phyloP scores from a whole-genome alignment of 2,329 filamentous ascomycete species.

The Fusarium sp. region DNA sequence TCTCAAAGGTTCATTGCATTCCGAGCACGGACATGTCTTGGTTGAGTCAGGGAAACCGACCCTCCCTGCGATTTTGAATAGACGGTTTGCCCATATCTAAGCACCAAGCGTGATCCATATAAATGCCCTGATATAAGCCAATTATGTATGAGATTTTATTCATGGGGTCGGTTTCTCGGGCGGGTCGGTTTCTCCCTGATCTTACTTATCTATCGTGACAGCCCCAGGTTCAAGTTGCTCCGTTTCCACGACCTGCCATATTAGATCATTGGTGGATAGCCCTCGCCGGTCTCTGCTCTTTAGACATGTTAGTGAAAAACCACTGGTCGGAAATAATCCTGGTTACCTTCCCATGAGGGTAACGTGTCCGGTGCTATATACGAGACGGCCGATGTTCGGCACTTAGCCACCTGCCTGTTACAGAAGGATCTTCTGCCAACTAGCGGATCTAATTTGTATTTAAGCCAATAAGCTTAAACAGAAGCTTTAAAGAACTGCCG shows the following conservation, averaged over 20 bases:
- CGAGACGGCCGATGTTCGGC: slow-evolving; percentile 5
- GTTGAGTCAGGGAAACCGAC: too few relatives aligned
- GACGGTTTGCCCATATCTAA: too few relatives aligned
- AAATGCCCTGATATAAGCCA: too few relatives aligned
- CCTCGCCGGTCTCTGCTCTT: background rate
- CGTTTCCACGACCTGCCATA: slow-evolving; percentile 17
- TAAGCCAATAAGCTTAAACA: background rate
- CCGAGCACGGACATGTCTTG: background rate
- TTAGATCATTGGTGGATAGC: slow-evolving; percentile 11
- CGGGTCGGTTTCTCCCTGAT: too few relatives aligned
- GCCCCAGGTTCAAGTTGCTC: background rate
- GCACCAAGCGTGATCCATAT: too few relatives aligned
- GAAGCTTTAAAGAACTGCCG: background rate
- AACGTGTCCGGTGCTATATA: slow-evolving; percentile 1
- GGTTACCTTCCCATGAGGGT: slow-evolving; percentile 23
- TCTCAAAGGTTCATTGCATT: slow-evolving; percentile 20
- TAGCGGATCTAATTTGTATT: background rate
- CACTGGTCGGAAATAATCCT: background rate
- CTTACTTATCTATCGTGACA: background rate
- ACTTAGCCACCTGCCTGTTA: background rate
- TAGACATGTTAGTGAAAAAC: slow-evolving; percentile 6
- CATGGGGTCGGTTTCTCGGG: too few relatives aligned
- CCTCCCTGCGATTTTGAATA: too few relatives aligned
- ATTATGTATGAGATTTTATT: too few relatives aligned
- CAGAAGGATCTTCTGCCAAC: background rate